phyloP scores from a whole-genome alignment of 768 basidiomycete genomes.

The Trametes cingulata region DNA sequence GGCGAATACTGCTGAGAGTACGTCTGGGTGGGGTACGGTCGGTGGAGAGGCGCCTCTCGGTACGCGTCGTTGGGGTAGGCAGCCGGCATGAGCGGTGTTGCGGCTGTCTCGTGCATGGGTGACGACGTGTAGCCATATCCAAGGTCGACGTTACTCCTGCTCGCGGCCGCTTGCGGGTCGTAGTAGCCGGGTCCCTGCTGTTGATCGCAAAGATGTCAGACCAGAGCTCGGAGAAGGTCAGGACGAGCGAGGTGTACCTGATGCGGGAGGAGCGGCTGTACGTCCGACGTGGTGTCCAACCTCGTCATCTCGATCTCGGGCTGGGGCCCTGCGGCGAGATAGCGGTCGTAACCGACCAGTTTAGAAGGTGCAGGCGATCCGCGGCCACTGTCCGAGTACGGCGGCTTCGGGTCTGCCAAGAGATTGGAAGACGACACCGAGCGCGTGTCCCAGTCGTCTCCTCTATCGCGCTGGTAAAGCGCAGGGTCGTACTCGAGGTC shows the following conservation, averaged over 20 bases:
- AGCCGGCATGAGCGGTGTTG: constrained; percentile 40
- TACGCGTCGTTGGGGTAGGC: constrained; percentile 39
- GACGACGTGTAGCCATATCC: constrained; percentile 36
- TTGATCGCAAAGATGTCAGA: not conserved
- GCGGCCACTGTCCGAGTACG: constrained; percentile 41
- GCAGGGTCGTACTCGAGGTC: constrained; percentile 84
- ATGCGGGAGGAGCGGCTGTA: constrained; percentile 56
- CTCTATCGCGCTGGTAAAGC: constrained; percentile 76
- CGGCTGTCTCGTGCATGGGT: constrained; percentile 29
- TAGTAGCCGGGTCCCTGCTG: constrained; percentile 26
- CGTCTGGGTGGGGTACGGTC: constrained; percentile 42
- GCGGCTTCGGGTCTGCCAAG: constrained; percentile 44
- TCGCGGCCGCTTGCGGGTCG: constrained; percentile 22
- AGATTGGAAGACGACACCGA: constrained; percentile 66
- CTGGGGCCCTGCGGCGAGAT: constrained; percentile 52
- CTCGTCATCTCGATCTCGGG: constrained; percentile 55
- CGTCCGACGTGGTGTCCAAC: constrained; percentile 47
- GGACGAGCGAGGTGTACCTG: constrained; percentile 2
- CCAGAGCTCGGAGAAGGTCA: too few species aligned
- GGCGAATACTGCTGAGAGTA: constrained; percentile 9
- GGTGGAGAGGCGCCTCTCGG: constrained; percentile 64
- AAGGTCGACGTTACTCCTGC: constrained; percentile 23
- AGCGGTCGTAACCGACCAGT: constrained; percentile 51
- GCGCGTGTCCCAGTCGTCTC: constrained; percentile 88
- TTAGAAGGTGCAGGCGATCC: constrained; percentile 42